These are phyloP conservation scores for Kurtzmaniella quercitrusa DNA, from an alignment of 1,139 yeast species.

Conservation along the genomic window DNA sequence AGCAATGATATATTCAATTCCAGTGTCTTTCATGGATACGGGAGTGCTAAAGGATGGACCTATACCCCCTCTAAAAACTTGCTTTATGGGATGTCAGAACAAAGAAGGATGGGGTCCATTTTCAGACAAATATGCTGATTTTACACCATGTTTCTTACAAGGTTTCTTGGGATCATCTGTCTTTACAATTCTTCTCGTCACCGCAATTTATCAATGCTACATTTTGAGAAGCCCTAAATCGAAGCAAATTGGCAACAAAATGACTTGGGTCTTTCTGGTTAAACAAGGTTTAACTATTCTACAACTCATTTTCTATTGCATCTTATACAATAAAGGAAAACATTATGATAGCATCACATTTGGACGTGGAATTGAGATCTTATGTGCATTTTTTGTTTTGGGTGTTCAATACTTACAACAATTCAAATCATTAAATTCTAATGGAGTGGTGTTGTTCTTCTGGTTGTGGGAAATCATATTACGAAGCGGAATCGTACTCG, in stretches of 20 bases:
- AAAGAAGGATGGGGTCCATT: constrained; percentile 8
- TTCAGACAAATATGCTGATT: constrained; percentile 6
- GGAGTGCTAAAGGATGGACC: background rate
- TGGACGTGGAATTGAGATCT: constrained; percentile 14
- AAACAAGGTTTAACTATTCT: constrained; percentile 11
- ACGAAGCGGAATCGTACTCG: constrained; percentile 2
- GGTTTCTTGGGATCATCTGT: constrained; percentile 5
- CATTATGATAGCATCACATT: constrained; percentile 6
- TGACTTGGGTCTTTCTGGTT: constrained; percentile 15
- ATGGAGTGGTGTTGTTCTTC: constrained; percentile 5
- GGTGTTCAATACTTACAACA: constrained; percentile 2
- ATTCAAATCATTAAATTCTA: constrained; percentile 3
- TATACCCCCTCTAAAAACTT: constrained; percentile 3
- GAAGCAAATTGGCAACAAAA: constrained; percentile 15
- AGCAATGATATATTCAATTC: background rate
- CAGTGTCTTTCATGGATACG: background rate
- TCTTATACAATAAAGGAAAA: constrained; percentile 13
- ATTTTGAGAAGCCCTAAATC: constrained; percentile 2
- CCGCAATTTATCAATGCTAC: constrained; percentile 27
- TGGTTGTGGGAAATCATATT: constrained; percentile 7
- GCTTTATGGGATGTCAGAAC: constrained; percentile 5
- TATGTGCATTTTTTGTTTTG: background rate
- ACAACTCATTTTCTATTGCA: constrained; percentile 11
- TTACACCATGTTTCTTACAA: constrained; percentile 8
- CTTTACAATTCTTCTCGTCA: constrained; percentile 21